These are phyloP conservation scores for Aspergillus ochraceoroseus DNA, from an alignment of 2,329 filamentous ascomycete species.

Conservation along the genomic window DNA sequence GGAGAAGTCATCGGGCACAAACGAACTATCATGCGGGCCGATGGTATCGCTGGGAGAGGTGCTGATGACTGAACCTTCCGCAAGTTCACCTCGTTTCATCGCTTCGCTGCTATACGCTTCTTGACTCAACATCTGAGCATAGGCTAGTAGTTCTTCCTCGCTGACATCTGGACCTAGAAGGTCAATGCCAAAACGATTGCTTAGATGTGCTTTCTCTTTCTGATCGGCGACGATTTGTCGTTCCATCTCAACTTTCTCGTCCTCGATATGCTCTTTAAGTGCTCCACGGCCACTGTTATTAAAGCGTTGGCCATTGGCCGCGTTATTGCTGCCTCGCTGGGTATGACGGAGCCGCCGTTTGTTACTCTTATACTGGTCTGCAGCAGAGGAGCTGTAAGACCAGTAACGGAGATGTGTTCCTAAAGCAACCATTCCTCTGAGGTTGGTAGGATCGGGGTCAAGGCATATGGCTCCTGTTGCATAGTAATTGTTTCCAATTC, in stretches of 20 bases:
- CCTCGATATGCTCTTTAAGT: conserved; percentile 74
- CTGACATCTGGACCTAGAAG: conserved; percentile 55
- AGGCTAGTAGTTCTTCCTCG: conserved; percentile 60
- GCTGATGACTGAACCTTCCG: conserved; percentile 38
- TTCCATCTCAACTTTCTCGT: conserved; percentile 76
- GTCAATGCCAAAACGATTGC: conserved; percentile 77
- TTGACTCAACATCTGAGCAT: conserved; percentile 59
- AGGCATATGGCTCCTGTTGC: conserved; percentile 78
- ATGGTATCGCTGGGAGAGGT: conserved; percentile 38
- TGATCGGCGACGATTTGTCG: conserved; percentile 63
- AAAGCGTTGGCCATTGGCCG: conserved; percentile 52
- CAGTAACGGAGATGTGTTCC: conserved; percentile 87
- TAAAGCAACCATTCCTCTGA: conserved; percentile 81
- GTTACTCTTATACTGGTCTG: conserved; percentile 66
- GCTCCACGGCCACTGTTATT: conserved; percentile 62
- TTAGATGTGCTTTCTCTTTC: conserved; percentile 66
- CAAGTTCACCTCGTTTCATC: conserved; percentile 43
- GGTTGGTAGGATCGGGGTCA: conserved; percentile 77
- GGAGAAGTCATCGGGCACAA: conserved; percentile 29
- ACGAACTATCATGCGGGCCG: conserved; percentile 30
- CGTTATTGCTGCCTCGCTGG: conserved; percentile 57
- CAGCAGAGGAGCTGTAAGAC: conserved; percentile 79
- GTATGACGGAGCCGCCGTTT: conserved; percentile 74
- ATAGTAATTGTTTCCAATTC: conserved; percentile 68
- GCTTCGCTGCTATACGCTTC: conserved; percentile 52